phyloP scores from a whole-genome alignment of 768 basidiomycete species.

The Chalciporus piperatus region DNA sequence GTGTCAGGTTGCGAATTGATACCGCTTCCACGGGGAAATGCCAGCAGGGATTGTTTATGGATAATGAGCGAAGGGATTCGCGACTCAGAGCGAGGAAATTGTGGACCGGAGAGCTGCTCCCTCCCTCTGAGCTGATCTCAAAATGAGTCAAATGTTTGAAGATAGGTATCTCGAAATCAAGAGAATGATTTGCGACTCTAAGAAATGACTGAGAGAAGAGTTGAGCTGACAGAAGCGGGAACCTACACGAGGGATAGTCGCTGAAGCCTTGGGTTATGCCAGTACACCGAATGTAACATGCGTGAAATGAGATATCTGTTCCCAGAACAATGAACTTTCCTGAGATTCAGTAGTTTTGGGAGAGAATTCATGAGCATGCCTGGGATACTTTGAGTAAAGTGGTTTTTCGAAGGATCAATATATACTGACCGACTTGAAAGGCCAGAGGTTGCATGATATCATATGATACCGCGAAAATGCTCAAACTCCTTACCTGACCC shows the following conservation, averaged over 20 bases:
- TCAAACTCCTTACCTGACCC: constrained; percentile 51
- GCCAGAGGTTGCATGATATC: constrained; percentile 50
- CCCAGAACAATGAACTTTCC: constrained; percentile 61
- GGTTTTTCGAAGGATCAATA: not conserved
- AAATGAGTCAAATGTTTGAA: constrained; percentile 60
- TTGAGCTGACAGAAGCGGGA: not conserved
- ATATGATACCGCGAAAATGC: constrained; percentile 52
- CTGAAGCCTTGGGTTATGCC: constrained; percentile 48
- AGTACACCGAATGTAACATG: constrained; percentile 52
- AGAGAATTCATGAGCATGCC: constrained; percentile 71
- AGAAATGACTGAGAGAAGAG: not conserved
- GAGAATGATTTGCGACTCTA: constrained; percentile 37
- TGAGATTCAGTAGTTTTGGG: constrained; percentile 57
- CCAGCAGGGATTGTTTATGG: constrained; percentile 55
- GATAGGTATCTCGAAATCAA: constrained; percentile 46
- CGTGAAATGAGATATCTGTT: constrained; percentile 49
- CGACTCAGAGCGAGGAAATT: constrained; percentile 54
- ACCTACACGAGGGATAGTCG: constrained; percentile 56
- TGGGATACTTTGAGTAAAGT: constrained; percentile 17
- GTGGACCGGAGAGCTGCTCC: constrained; percentile 37
- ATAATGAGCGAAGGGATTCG: constrained; percentile 49
- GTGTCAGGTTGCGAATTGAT: constrained; percentile 61
- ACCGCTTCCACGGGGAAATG: constrained; percentile 52
- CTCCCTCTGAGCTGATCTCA: constrained; percentile 48
- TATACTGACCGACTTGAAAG: constrained; percentile 58